Conservation (phyloP, 441 rosid species). For the Rhodomyrtus psidioides region DNA sequence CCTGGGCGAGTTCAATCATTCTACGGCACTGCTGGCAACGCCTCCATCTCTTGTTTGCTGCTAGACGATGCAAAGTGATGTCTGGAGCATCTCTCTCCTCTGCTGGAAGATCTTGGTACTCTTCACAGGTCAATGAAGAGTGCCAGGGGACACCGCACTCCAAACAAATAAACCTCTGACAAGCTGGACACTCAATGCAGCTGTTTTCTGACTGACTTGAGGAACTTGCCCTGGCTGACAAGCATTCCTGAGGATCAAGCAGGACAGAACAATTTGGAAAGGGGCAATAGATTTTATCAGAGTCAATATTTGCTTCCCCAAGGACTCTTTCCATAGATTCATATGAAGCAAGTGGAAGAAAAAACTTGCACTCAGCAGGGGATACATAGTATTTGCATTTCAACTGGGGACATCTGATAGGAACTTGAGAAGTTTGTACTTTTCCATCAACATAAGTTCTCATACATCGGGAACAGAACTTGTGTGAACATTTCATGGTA, state of each 20-base stretch:
- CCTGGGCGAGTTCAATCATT: conserved; percentile 89
- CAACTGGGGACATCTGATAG: conserved; percentile 80
- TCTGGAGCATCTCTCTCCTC: conserved; percentile 82
- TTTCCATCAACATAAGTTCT: conserved; percentile 77
- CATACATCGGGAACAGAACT: conserved; percentile 92
- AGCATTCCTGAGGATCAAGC: conserved; percentile 63
- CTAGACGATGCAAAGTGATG: conserved; percentile 72
- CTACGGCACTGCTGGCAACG: conserved; percentile 89
- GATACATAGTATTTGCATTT: conserved; percentile 74
- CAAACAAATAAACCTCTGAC: conserved; percentile 76
- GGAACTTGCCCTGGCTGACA: conserved; percentile 65
- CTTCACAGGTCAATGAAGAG: conserved; percentile 78
- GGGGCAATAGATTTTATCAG: conserved; percentile 77
- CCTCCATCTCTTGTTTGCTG: conserved; percentile 82
- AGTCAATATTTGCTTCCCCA: conserved; percentile 51
- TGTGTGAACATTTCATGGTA: conserved; percentile 75
- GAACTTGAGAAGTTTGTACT: conserved; percentile 65
- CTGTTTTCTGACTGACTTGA: conserved; percentile 69
- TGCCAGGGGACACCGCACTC: conserved; percentile 96
- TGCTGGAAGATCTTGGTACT: conserved; percentile 69
- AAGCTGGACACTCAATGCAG: conserved; percentile 74
- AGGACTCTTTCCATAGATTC: conserved; percentile 51
- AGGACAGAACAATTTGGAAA: conserved; percentile 77
- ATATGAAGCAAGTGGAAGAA: conserved; percentile 62
- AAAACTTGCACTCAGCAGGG: conserved; percentile 46